phyloP scores from a whole-genome alignment of 1,284 basidiomycete species.

The Phenoliferia sp. region DNA sequence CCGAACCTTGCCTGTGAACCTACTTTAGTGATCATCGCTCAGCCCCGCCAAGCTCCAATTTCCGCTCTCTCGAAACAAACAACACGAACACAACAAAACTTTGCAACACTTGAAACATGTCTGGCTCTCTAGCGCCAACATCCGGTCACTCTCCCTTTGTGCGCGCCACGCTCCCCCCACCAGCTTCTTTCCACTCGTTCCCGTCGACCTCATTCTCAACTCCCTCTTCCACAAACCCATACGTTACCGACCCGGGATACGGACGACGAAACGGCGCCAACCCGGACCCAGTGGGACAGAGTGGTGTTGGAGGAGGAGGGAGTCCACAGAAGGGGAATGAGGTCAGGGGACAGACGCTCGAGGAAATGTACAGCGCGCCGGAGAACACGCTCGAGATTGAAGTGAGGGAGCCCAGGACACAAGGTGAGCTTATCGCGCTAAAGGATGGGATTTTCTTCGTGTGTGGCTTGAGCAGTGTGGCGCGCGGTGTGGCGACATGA shows the following conservation, averaged over 20 bases:
- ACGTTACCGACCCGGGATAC: conserved; percentile 27
- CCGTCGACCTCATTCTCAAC: conserved; percentile 11
- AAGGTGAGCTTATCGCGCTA: conserved; percentile 73
- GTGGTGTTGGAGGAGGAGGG: background rate
- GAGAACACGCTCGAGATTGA: conserved; percentile 99
- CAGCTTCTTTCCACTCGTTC: conserved; percentile 16
- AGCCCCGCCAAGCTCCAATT: no score
- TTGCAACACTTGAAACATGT: no score
- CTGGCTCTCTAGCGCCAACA: conserved; percentile 13
- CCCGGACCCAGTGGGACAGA: background rate
- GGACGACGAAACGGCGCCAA: conserved; percentile 7
- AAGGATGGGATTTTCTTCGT: no score
- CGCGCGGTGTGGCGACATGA: no score
- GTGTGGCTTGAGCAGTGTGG: no score
- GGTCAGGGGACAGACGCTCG: conserved; percentile 25
- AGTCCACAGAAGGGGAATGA: conserved; percentile 2
- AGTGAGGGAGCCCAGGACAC: conserved; percentile 92
- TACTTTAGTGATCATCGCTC: no score
- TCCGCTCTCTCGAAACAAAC: no score
- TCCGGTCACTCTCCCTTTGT: conserved; percentile 28
- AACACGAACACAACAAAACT: no score
- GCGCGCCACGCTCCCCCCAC: conserved; percentile 18
- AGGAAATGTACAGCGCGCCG: conserved; percentile 39
- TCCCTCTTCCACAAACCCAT: conserved; percentile 15
- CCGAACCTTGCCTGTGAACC: no score